A percentile compares a stretch with the other conserved stretches of the same genome.
Conservation (phyloP, 2,329 filamentous ascomycete species). For the Fusarium sp. region DNA sequence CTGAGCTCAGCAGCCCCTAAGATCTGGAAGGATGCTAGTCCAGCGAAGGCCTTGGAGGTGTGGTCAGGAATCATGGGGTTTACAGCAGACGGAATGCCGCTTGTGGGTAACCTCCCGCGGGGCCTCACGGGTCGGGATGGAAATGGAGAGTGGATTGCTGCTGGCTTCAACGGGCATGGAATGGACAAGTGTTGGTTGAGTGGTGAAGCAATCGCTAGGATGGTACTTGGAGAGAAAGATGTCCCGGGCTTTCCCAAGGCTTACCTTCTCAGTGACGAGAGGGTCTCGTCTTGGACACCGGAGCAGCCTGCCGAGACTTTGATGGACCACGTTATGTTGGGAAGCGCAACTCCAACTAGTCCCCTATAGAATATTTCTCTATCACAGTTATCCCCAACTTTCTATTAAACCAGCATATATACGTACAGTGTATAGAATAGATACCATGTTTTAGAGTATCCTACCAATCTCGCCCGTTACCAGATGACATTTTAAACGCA, state of each 20-base stretch:
- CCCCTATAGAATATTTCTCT: constrained; percentile 1
- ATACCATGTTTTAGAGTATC: no score
- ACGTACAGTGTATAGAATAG: no score
- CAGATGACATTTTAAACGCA: no score
- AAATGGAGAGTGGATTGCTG: constrained; percentile 62
- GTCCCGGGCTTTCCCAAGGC: constrained; percentile 39
- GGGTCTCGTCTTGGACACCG: constrained; percentile 22
- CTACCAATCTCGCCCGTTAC: no score
- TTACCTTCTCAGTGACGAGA: constrained; percentile 20
- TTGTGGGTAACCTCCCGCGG: constrained; percentile 62
- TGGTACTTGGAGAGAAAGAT: constrained; percentile 46
- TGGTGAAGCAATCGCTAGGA: constrained; percentile 57
- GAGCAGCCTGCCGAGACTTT: constrained; percentile 32
- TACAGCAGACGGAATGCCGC: constrained; percentile 63
- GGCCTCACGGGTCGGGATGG: constrained; percentile 39
- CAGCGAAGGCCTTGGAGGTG: constrained; percentile 48
- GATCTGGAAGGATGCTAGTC: constrained; percentile 48
- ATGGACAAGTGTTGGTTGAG: constrained; percentile 68
- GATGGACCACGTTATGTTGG: constrained; percentile 36
- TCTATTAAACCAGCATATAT: no score
- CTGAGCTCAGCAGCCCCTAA: constrained; percentile 57
- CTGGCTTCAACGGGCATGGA: constrained; percentile 65
- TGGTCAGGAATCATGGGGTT: constrained; percentile 67
- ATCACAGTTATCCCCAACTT: no score
- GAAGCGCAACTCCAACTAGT: constrained; percentile 14